Conservation (phyloP, 192 early-diverging fungal genomes). For the Coemansia sp. region DNA sequence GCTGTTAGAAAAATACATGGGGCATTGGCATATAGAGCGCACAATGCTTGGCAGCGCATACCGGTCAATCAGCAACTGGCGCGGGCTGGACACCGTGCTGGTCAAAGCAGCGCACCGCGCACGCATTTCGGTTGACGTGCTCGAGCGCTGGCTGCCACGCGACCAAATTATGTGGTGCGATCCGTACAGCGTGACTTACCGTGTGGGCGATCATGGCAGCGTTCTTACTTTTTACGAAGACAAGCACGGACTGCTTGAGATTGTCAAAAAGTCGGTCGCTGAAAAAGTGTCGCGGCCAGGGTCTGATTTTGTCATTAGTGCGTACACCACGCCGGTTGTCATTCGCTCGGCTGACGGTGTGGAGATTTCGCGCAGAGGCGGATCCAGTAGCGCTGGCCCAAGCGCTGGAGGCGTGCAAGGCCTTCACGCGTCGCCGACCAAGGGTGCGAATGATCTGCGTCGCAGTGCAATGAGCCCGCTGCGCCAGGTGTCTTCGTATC, state of each 20-base stretch:
- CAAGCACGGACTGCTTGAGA: slow-evolving; percentile 43
- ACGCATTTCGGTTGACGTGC: slow-evolving; percentile 41
- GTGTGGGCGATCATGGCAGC: slow-evolving; percentile 68
- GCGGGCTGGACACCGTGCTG: slow-evolving; percentile 61
- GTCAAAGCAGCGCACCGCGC: slow-evolving; percentile 56
- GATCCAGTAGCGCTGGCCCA: slow-evolving; percentile 4
- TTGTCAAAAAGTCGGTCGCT: slow-evolving; percentile 44
- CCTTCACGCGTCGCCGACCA: slow-evolving; percentile 44
- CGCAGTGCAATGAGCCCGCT: slow-evolving; percentile 42
- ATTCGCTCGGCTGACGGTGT: slow-evolving; percentile 51
- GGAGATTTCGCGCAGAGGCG: slow-evolving; percentile 44
- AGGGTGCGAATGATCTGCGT: slow-evolving; percentile 24
- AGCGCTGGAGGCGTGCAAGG: not conserved
- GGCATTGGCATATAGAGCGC: slow-evolving; percentile 69
- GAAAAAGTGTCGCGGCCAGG: slow-evolving; percentile 40
- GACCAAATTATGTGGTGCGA: slow-evolving; percentile 74
- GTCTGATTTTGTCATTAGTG: slow-evolving; percentile 50
- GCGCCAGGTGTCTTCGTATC: slow-evolving; percentile 25
- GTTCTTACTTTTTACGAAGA: slow-evolving; percentile 67
- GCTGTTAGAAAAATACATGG: slow-evolving; percentile 58
- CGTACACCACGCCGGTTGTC: slow-evolving; percentile 50
- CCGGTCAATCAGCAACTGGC: slow-evolving; percentile 72
- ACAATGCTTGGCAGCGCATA: slow-evolving; percentile 71
- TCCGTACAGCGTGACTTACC: slow-evolving; percentile 67
- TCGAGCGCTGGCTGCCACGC: slow-evolving; percentile 60